Evolutionary conservation across 2,329 filamentous ascomycete genomes (phyloP).

Genomic region (Talaromyces amestolkiae): DNA sequence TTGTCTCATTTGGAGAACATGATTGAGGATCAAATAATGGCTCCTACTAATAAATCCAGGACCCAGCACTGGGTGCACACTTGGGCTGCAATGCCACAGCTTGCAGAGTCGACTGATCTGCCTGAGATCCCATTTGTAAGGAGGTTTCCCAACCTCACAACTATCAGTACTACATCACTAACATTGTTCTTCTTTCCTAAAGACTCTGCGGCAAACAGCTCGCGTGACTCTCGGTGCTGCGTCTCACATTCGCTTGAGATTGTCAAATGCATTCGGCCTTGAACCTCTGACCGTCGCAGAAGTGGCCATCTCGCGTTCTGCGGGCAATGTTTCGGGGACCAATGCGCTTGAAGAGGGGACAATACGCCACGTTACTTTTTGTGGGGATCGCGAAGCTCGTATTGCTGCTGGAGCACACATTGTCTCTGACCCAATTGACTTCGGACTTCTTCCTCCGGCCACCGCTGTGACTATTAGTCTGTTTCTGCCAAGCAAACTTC

Average conservation of each 20-base stretch:
- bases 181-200: neutral
- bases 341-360: slow-evolving; percentile 54
- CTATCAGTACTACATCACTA: neutral
- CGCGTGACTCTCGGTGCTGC: slow-evolving; percentile 56
- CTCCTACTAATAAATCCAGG: neutral
- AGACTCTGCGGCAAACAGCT: slow-evolving; percentile 56
- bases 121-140: slow-evolving; percentile 60
- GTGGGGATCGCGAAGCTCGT: slow-evolving; percentile 50
- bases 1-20: neutral
- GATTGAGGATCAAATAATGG: neutral
- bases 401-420: slow-evolving; percentile 57
- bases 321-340: slow-evolving; percentile 43
- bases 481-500: slow-evolving; percentile 58
- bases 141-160: neutral
- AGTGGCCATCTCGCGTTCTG: slow-evolving; percentile 57
- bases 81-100: slow-evolving; percentile 66
- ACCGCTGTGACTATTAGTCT: slow-evolving; percentile 58
- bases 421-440: slow-evolving; percentile 62
- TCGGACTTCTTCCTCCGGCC: slow-evolving; percentile 48
- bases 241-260: slow-evolving; percentile 59
- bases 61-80: slow-evolving; percentile 57
- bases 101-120: slow-evolving; percentile 61
- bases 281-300: slow-evolving; percentile 60
- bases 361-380: slow-evolving; percentile 58
- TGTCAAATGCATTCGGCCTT: slow-evolving; percentile 65